phyloP scores from a whole-genome alignment of 2,329 filamentous ascomycete species.

The Aspergillus niger region DNA sequence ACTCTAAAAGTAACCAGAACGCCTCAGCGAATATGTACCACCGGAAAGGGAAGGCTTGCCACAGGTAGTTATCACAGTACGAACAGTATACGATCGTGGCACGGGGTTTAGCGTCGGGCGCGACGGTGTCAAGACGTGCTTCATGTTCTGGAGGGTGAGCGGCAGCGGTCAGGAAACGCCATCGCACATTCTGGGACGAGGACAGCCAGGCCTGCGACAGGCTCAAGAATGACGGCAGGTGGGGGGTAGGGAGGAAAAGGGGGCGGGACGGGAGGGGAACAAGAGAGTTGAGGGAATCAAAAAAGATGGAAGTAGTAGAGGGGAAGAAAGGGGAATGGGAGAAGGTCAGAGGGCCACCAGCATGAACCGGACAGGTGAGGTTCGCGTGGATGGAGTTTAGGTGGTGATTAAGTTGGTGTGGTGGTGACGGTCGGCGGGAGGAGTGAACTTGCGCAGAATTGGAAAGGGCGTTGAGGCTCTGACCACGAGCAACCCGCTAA shows the following conservation, averaged over 20 bases:
- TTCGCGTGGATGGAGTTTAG: background rate
- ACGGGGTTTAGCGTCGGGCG: constrained; percentile 25
- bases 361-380: background rate
- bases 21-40: background rate
- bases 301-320: background rate
- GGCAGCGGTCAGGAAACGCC: constrained; percentile 25
- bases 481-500: constrained; percentile 18
- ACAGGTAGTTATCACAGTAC: constrained; percentile 10
- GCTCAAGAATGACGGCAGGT: background rate
- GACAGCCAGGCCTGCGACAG: constrained; percentile 19
- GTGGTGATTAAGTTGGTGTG: constrained; percentile 3
- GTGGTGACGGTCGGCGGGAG: constrained; percentile 9
- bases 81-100: constrained; percentile 10
- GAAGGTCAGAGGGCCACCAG: background rate
- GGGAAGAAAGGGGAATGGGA: background rate
- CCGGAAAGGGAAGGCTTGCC: background rate
- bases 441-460: constrained; percentile 17
- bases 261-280: background rate
- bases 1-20: background rate
- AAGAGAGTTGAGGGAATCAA: background rate
- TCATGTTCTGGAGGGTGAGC: constrained; percentile 27
- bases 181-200: constrained; percentile 24
- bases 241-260: background rate
- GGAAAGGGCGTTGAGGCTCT: constrained; percentile 23
- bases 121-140: constrained; percentile 22